These are phyloP conservation scores for Boletus sp. DNA, from an alignment of 768 basidiomycete genomes.

Conservation along the genomic window DNA sequence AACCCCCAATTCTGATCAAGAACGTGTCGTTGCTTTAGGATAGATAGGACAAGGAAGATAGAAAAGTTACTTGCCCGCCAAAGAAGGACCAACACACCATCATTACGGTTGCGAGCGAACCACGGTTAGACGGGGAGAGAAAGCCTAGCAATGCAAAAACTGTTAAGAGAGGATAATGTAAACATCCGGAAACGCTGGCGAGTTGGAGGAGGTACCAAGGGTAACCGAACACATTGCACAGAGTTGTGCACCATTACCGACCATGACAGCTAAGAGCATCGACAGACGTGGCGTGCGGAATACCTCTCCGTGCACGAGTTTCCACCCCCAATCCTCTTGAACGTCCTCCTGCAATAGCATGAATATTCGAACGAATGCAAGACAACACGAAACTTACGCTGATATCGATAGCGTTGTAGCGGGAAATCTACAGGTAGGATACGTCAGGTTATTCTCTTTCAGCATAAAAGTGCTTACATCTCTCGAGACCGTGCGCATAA, in stretches of 20 bases:
- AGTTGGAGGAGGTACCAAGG: conserved; percentile 49
- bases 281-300: conserved; percentile 82
- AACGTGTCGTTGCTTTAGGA: not conserved
- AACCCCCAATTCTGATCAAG: conserved; percentile 72
- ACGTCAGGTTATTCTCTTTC: not conserved
- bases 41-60: not conserved
- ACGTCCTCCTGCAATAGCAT: conserved; percentile 70
- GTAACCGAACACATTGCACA: conserved; percentile 87
- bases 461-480: conserved; percentile 54
- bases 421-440: conserved; percentile 24
- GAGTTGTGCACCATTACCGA: conserved; percentile 65
- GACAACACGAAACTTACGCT: conserved; percentile 50
- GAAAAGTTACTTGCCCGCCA: conserved; percentile 54
- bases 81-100: conserved; percentile 88
- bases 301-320: conserved; percentile 94
- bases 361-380: not conserved
- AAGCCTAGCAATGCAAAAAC: conserved; percentile 93
- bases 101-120: conserved; percentile 75
- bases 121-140: conserved; percentile 93
- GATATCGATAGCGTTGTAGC: conserved; percentile 94
- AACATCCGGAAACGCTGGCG: not conserved
- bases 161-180: conserved; percentile 27
- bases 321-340: conserved; percentile 99
- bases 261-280: conserved; percentile 76
- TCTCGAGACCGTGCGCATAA: conserved; percentile 80